These are phyloP conservation scores for Blastomyces silverae DNA, from an alignment of 2,329 filamentous ascomycete species.

Conservation along the genomic window DNA sequence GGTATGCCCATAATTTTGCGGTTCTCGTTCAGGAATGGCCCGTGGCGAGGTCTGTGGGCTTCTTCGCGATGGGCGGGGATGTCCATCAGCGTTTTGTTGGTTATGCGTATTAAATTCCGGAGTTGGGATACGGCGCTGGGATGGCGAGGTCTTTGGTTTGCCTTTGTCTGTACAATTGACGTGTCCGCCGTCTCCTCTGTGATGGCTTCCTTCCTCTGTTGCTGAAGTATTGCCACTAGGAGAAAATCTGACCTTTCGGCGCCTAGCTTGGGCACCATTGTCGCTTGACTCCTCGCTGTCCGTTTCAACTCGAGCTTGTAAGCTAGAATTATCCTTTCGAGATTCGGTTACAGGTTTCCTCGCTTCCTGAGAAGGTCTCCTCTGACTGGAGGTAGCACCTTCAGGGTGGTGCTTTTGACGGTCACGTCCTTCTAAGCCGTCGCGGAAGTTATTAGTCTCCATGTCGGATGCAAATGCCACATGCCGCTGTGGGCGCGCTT, in stretches of 20 bases:
- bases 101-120: neutral
- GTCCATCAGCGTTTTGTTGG: neutral
- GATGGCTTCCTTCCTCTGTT: constrained; percentile 6
- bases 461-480: constrained; percentile 26
- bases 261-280: constrained; percentile 19
- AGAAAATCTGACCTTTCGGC: constrained; percentile 16
- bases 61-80: neutral
- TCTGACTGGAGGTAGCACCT: constrained; percentile 33
- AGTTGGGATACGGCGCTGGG: neutral
- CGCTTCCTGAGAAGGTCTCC: constrained; percentile 35
- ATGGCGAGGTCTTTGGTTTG: neutral
- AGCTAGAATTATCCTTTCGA: constrained; percentile 31
- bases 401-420: constrained; percentile 33
- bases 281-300: constrained; percentile 28
- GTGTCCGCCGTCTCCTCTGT: neutral
- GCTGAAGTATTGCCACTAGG: neutral
- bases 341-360: constrained; percentile 28
- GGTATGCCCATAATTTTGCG: constrained; percentile 1
- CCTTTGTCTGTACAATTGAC: neutral
- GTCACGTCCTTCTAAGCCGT: constrained; percentile 25
- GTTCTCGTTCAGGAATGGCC: constrained; percentile 7
- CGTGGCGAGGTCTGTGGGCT: constrained; percentile 2
- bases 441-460: constrained; percentile 22
- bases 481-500: neutral
- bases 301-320: constrained; percentile 35